A percentile compares a stretch with the other conserved stretches of the same genome.
These are phyloP conservation scores for Syzygium jambos DNA, from an alignment of 345 rosid genomes.

Conservation along the genomic window DNA sequence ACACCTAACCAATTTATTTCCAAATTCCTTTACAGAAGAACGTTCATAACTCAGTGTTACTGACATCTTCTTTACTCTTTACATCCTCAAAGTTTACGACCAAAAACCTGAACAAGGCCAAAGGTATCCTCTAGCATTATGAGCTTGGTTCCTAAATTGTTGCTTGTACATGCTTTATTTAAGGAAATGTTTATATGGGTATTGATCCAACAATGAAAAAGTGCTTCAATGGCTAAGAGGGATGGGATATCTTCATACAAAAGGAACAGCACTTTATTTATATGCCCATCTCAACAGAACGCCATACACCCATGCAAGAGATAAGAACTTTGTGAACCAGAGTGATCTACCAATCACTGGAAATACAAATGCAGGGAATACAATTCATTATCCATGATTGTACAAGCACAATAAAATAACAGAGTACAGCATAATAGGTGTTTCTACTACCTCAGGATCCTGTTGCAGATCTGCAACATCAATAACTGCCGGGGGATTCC, in stretches of 20 bases:
- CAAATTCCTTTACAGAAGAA: neutral
- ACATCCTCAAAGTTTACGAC: neutral
- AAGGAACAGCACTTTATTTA: neutral
- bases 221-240: neutral
- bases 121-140: neutral
- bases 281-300: neutral
- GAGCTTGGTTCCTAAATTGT: neutral
- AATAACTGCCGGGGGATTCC: slow-evolving; percentile 55
- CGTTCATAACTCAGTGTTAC: neutral
- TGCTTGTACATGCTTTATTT: neutral
- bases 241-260: neutral
- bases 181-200: neutral
- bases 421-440: neutral
- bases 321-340: neutral
- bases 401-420: neutral
- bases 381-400: neutral
- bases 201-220: neutral
- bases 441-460: slow-evolving; percentile 62
- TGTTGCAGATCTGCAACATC: slow-evolving; percentile 68
- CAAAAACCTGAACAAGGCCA: neutral
- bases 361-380: neutral
- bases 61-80: neutral
- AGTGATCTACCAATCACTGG: neutral
- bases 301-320: neutral
- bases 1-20: neutral